Base-by-base conservation (phyloP, 192 early-diverging fungal genomes). In the Glomus cerebriforme region DNA sequence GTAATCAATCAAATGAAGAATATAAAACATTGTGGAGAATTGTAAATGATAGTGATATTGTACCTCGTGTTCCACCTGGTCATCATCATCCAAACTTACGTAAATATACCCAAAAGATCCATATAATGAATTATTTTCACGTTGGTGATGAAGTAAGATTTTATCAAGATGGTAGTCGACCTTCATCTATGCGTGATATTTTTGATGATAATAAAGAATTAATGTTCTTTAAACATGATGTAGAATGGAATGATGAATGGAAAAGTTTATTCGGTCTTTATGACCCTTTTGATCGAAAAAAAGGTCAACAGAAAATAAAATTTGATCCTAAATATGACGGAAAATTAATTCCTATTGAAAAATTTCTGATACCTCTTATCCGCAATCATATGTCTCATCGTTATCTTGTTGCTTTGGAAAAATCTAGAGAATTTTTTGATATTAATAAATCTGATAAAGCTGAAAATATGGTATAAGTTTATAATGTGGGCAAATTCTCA, bases 1-100 rank as follows among this genome's bases (percentile, higher is more conserved):
- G 59, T 4, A 83, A 84, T 27, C 32, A 24, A 3, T 79, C 83
- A 3, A 69, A 66, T 37, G 35, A 68, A 8, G 39, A 78, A 8
- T 59, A 68, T 1, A 81, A 83, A 2, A 85, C 83, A 0, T 72
- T 82, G 10, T 89, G 87, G 82, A 85, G 88, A 7, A 75, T 89
- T 7, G 81, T 86, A 17, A 79, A 84, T 65, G 82, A 87, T 54
- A 79, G 65, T 15, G 88, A 89, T 60, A 80, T 88, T 35, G 63
- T 88, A 26, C 79, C 82, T 12, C 78, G 68, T 24, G 34, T 86
- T 62, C 88, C 88, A 13, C 81, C 79, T 32, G 83, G 87, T 3
- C 82, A 75, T 43, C 74, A 86, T 43, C 58, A 79, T 43, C 81
- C 43, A 15, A 81, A 47, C 1, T 69, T 85, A 67, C 71, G 75